A percentile compares a stretch with the other conserved stretches of the same genome.
Conservation (phyloP, 257 asterid genomes). For the Plectranthus barbatus region DNA sequence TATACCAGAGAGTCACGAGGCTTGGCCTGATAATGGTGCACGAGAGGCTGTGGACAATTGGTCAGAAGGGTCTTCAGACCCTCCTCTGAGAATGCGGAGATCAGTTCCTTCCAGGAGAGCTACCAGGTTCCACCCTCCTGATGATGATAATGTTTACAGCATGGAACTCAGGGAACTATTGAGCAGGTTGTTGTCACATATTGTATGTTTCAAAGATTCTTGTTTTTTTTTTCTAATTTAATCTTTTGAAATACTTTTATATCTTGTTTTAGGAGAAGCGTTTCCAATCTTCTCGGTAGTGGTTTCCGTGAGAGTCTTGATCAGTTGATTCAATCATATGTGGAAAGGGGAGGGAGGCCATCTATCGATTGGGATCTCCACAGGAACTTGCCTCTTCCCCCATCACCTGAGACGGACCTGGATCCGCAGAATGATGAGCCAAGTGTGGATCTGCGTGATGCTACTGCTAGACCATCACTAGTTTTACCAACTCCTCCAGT, state of each 20-base stretch:
- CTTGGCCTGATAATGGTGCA: constrained; percentile 52
- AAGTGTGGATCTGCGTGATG: constrained; percentile 54
- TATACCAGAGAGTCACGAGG: constrained; percentile 37
- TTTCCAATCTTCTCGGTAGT: constrained; percentile 89
- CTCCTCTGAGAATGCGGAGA: constrained; percentile 66
- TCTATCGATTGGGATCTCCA: constrained; percentile 89
- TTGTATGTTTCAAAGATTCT: neutral
- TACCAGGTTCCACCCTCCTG: constrained; percentile 81
- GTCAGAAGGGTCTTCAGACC: constrained; percentile 69
- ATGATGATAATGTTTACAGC: constrained; percentile 88
- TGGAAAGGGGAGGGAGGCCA: constrained; percentile 70
- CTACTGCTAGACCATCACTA: constrained; percentile 49
- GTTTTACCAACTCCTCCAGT: constrained; percentile 76
- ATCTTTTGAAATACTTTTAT: neutral
- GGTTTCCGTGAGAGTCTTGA: constrained; percentile 95
- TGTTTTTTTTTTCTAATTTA: constrained; percentile 4
- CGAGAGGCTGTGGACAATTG: constrained; percentile 59
- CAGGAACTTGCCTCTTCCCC: constrained; percentile 62
- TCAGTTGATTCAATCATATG: constrained; percentile 85
- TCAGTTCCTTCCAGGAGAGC: constrained; percentile 46
- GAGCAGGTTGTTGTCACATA: constrained; percentile 55
- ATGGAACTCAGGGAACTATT: constrained; percentile 97
- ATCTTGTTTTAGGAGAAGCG: constrained; percentile 76
- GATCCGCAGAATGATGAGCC: constrained; percentile 49
- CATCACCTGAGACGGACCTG: constrained; percentile 55